Evolutionary conservation across 495 filamentous ascomycete species (phyloP), one percentile per base, ranked within the genome.

Genomic region (Polyplosphaeria fusca): DNA sequence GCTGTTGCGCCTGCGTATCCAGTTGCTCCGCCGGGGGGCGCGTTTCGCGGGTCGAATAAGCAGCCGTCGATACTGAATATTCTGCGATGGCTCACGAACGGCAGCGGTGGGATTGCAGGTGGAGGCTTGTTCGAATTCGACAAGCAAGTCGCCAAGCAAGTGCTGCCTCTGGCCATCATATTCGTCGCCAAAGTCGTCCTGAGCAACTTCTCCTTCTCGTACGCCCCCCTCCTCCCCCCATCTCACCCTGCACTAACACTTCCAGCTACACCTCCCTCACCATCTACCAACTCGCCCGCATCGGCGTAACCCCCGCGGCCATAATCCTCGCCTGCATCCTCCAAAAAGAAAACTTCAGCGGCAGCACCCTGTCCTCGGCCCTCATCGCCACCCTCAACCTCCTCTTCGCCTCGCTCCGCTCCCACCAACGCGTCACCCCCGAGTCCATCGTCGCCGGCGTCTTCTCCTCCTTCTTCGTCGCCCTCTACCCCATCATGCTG

Each of bases 101-200:
- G 71, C n/a, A 65, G 67, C 1, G 73, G 76, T 7, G 78, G 79
- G n/a, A 79, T 79, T 55, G 75, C 77, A 38, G 73, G 75, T 22
- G 77, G 76, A 19, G 76, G 78, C 12, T 48, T 79, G 28, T 75
- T 81, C 47, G 77, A 77, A 56, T 72, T 81, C 46, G 74, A 78
- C 22, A 64, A 61, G 49, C 41, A 63, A 7, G 66, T 73, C 22
- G 73, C 67, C 1, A 70, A 69, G 45, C 69, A 69, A 35, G 71
- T 74, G 9, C 58, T 80, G 1, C 76, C 74, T 7, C 57, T 77
- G 4, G 73, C 78, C 2, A 51, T 75, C 11, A 65, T 78, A 4
- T 79, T 74, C 51, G 67, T 77, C 35, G 70, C 68, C 12, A 79
- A 77, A 58, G 64, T 79, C 14, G 61, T 75, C 16, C 66, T 80